phyloP scores from a whole-genome alignment of 164 flowering plant species.

The Magnolia officinalis region DNA sequence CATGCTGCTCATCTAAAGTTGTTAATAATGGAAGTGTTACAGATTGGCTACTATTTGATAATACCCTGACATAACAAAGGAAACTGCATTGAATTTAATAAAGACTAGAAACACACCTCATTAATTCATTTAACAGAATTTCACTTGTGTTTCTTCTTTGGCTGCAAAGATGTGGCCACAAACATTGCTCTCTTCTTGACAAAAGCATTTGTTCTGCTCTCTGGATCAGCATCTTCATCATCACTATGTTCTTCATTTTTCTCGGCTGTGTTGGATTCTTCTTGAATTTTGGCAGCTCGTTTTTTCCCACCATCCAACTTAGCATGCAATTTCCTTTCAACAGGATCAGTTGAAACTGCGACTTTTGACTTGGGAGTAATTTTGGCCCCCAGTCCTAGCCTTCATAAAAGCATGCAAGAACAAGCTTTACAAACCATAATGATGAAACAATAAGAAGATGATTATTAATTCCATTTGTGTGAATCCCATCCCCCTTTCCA shows the following conservation, averaged over 20 bases:
- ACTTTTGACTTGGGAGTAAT: slow-evolving; percentile 30
- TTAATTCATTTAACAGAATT: not conserved
- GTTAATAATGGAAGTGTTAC: too few species aligned
- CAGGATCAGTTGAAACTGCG: slow-evolving; percentile 38
- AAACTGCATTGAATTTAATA: too few species aligned
- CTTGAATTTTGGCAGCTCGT: slow-evolving; percentile 28
- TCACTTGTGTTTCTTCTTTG: slow-evolving; percentile 33
- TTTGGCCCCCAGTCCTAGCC: slow-evolving; percentile 57
- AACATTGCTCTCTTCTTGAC: slow-evolving; percentile 39
- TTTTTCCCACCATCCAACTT: slow-evolving; percentile 44
- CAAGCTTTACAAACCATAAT: not conserved
- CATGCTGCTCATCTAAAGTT: too few species aligned
- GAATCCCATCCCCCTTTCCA: too few species aligned
- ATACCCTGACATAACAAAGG: too few species aligned
- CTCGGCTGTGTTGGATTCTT: slow-evolving; percentile 25
- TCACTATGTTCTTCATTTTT: slow-evolving; percentile 25
- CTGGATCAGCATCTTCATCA: slow-evolving; percentile 42
- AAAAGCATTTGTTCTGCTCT: slow-evolving; percentile 57
- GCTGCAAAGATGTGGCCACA: slow-evolving; percentile 14
- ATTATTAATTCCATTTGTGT: too few species aligned
- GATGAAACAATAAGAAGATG: not conserved
- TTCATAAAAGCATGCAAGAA: slow-evolving; percentile 12
- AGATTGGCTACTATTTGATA: too few species aligned
- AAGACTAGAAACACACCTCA: too few species aligned
- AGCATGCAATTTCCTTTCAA: slow-evolving; percentile 47